These are phyloP conservation scores for Sarocladium brachiariae DNA, from an alignment of 2,329 filamentous ascomycete genomes.

Conservation along the genomic window DNA sequence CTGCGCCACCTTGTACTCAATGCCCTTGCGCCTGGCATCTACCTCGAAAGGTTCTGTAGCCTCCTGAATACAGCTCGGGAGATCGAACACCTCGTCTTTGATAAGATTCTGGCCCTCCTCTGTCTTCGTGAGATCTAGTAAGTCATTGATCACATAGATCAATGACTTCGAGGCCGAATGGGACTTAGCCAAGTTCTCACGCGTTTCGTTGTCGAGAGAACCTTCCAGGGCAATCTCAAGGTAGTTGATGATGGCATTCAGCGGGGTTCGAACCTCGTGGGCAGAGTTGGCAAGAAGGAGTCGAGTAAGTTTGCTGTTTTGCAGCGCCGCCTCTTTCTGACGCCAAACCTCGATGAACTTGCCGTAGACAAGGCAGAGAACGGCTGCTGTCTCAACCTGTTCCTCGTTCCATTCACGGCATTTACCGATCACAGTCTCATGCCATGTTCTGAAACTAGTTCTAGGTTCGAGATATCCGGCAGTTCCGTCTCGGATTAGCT, in stretches of 20 bases:
- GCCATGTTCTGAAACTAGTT: slow-evolving; percentile 74
- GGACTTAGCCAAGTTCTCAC: slow-evolving; percentile 76
- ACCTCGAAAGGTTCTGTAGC: slow-evolving; percentile 67
- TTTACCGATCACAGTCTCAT: slow-evolving; percentile 72
- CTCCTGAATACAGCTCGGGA: slow-evolving; percentile 65
- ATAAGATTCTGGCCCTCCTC: slow-evolving; percentile 74
- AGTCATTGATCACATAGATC: slow-evolving; percentile 90
- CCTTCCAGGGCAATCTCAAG: slow-evolving; percentile 86
- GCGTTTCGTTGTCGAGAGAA: slow-evolving; percentile 68
- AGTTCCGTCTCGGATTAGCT: slow-evolving; percentile 64
- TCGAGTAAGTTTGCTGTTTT: slow-evolving; percentile 73
- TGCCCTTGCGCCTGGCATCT: slow-evolving; percentile 69
- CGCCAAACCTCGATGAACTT: slow-evolving; percentile 90
- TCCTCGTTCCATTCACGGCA: slow-evolving; percentile 86
- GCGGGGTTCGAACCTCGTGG: slow-evolving; percentile 82
- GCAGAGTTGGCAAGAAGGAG: slow-evolving; percentile 81
- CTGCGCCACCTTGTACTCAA: slow-evolving; percentile 61
- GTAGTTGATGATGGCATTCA: slow-evolving; percentile 94
- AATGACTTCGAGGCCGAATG: slow-evolving; percentile 88
- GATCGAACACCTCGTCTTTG: slow-evolving; percentile 74
- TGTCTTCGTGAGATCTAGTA: slow-evolving; percentile 80
- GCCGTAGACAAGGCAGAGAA: slow-evolving; percentile 79
- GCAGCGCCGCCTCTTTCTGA: slow-evolving; percentile 78
- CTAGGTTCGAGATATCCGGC: slow-evolving; percentile 69
- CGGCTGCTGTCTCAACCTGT: slow-evolving; percentile 81